Evolutionary conservation across 192 early-diverging fungal genomes (phyloP), one percentile per base, ranked within the genome.

Genomic region (Backusella circina): DNA sequence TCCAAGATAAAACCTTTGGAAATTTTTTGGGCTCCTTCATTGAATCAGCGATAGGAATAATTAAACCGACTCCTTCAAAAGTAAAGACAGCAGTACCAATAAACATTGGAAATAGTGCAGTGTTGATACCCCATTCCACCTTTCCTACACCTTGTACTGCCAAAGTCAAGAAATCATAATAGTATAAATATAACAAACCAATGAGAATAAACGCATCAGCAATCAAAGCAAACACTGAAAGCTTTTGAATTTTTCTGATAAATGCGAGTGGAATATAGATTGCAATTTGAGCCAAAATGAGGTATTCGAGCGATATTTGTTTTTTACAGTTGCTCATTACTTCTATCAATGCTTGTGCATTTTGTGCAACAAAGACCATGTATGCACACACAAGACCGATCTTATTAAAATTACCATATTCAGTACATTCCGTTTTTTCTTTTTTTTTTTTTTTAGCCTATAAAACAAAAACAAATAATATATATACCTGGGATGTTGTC

Each of bases 61-160:
- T 66, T 26, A 76, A 39, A 23, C 95, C 95, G 72, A 98, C 94
- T 38, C 96, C 96, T 83, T 98, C 96, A 81, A 93, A 98, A 9
- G 95, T 92, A 82, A 95, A 98, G 57, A 95, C 92, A 30, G 95
- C 95, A 7, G 96, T 98, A 44, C 96, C 96, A 64, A 98, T 88
- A 77, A 98, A 95, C 54, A 97, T 87, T 39, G 94, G 88, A 81
- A 96, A 96, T 74, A 87, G 85, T 75, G 91, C 82, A 31, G 87
- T 79, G 85, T 96, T 98, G 79, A 98, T 91, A 73, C 84, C 80
- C 75, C 81, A 73, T 61, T 90, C 84, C 7, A 96, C 86, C 13
- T 89, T 83, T 15, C 91, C 91, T 12, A 88, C 78, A 10, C 93
- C 93, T 50, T 76, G 74, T 12, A 79, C 84, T 36, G 83, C 71